phyloP scores from a whole-genome alignment of 441 rosid genomes.

The Jatropha multifida region DNA sequence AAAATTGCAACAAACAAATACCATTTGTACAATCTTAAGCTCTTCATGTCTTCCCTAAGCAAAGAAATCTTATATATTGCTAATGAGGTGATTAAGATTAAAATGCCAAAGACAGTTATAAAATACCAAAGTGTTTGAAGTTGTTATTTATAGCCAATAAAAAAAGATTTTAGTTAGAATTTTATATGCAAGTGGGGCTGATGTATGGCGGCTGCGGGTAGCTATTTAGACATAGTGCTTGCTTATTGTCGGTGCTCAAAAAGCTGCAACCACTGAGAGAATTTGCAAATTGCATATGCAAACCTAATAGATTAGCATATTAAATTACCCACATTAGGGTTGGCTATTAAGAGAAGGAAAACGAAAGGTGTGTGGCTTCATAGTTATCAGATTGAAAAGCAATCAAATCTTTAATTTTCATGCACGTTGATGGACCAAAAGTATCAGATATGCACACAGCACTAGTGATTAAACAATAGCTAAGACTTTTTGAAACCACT shows the following conservation, averaged over 20 bases:
- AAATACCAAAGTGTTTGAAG: neutral
- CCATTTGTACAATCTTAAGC: neutral
- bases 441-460: neutral
- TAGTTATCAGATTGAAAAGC: slow-evolving; percentile 23
- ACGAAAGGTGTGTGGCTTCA: slow-evolving; percentile 17
- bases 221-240: neutral
- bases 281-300: neutral
- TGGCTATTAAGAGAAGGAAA: neutral
- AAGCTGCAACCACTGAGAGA: neutral
- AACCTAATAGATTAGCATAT: neutral
- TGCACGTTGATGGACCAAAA: neutral
- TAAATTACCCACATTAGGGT: slow-evolving; percentile 2
- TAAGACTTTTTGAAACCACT: neutral
- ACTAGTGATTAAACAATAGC: neutral
- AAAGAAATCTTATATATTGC: neutral
- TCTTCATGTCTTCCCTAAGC: neutral
- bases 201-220: slow-evolving; percentile 37
- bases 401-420: slow-evolving; percentile 7
- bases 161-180: neutral
- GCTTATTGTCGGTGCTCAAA: neutral
- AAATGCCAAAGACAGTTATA: neutral
- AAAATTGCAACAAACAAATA: neutral
- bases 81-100: neutral
- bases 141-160: slow-evolving; percentile 8
- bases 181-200: slow-evolving; percentile 28